Conservation (phyloP, 2,329 filamentous ascomycete species). For the Rhytidhysteron rufulum region DNA sequence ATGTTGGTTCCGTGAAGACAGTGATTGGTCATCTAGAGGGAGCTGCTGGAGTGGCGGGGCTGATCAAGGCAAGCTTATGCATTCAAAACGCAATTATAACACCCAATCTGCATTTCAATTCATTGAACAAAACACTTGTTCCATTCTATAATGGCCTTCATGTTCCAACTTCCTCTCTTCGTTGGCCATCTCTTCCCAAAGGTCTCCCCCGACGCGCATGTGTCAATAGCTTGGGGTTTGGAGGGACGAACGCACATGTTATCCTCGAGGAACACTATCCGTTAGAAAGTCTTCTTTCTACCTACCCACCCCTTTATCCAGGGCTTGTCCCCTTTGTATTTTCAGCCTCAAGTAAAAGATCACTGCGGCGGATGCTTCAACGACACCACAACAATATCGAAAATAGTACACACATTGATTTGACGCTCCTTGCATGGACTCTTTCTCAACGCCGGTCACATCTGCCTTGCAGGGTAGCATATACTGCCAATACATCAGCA, state of each 20-base stretch:
- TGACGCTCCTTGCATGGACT: too few relatives aligned
- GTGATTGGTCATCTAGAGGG: slow-evolving; percentile 14
- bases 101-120: slow-evolving; percentile 9
- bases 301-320: too few relatives aligned
- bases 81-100: slow-evolving; percentile 9
- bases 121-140: slow-evolving; percentile 5
- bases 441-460: too few relatives aligned
- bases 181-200: slow-evolving; percentile 18
- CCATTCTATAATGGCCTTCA: not conserved
- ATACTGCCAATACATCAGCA: too few relatives aligned
- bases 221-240: not conserved
- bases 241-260: not conserved
- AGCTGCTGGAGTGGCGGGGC: slow-evolving; percentile 7
- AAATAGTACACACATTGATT: too few relatives aligned
- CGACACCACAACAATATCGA: too few relatives aligned
- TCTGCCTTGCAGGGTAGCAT: too few relatives aligned
- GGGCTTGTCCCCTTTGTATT: too few relatives aligned
- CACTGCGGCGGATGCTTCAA: too few relatives aligned
- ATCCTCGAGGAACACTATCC: slow-evolving; percentile 5
- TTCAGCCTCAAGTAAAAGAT: too few relatives aligned
- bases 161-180: slow-evolving; percentile 2
- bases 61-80: slow-evolving; percentile 15
- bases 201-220: not conserved
- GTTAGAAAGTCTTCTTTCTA: too few relatives aligned
- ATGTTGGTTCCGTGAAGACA: slow-evolving; percentile 13